Conservation (phyloP, 1,139 yeast species). For the Zygosaccharomyces pseudobailii region DNA sequence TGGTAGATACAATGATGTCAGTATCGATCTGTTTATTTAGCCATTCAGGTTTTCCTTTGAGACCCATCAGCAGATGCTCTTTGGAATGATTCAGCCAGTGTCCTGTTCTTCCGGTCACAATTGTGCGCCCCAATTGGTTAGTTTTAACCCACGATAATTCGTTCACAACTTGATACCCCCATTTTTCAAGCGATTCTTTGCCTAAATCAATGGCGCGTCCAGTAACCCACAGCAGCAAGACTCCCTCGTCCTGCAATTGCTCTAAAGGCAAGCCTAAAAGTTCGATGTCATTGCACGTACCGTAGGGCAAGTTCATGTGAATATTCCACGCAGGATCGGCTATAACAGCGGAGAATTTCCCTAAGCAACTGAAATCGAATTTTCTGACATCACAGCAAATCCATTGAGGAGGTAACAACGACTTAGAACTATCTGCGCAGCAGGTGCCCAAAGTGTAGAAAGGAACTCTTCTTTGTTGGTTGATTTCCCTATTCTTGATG, state of each 20-base stretch:
- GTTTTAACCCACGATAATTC: slow-evolving; percentile 89
- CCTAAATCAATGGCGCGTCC: slow-evolving; percentile 91
- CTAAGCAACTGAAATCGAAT: slow-evolving; percentile 63
- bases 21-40: slow-evolving; percentile 58
- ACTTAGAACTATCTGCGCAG: slow-evolving; percentile 37
- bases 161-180: slow-evolving; percentile 79
- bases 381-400: slow-evolving; percentile 75
- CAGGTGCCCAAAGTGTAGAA: slow-evolving; percentile 56
- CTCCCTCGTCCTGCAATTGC: slow-evolving; percentile 74
- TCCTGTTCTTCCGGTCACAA: slow-evolving; percentile 93
- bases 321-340: slow-evolving; percentile 94
- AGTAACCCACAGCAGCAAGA: slow-evolving; percentile 86
- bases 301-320: slow-evolving; percentile 76
- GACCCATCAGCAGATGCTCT: slow-evolving; percentile 81
- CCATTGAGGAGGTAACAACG: slow-evolving; percentile 66
- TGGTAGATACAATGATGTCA: slow-evolving; percentile 73
- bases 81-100: slow-evolving; percentile 96
- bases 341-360: slow-evolving; percentile 80
- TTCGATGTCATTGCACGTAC: slow-evolving; percentile 71
- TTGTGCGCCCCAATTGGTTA: slow-evolving; percentile 80
- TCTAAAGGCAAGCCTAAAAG: slow-evolving; percentile 61
- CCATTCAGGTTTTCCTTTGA: slow-evolving; percentile 81
- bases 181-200: slow-evolving; percentile 61
- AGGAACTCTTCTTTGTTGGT: slow-evolving; percentile 31
- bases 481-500: slow-evolving; percentile 30